These are phyloP conservation scores for Laguncularia racemosa DNA, from an alignment of 345 rosid species.

Conservation along the genomic window DNA sequence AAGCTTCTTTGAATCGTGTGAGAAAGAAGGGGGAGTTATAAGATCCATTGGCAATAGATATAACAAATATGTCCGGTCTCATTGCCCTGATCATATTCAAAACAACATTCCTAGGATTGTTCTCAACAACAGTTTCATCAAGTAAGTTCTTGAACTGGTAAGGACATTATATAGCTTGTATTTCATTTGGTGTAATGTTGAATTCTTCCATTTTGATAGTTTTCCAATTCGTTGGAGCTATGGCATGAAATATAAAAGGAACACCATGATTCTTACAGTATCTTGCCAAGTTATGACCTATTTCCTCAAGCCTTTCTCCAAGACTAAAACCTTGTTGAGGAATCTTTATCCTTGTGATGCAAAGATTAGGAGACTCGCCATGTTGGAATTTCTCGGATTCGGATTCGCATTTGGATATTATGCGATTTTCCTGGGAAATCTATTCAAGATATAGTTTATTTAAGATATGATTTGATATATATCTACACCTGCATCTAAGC, in stretches of 20 bases:
- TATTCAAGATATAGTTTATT: no score
- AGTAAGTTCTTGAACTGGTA: constrained; percentile 27
- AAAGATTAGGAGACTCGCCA: constrained; percentile 44
- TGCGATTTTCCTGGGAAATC: no score
- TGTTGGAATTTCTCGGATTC: no score
- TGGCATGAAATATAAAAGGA: constrained; percentile 38
- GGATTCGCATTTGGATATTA: no score
- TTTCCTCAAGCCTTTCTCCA: constrained; percentile 27
- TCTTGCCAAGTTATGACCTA: constrained; percentile 35
- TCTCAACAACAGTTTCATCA: constrained; percentile 32
- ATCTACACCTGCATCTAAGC: no score
- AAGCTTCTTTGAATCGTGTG: constrained; percentile 35
- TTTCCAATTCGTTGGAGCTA: constrained; percentile 36
- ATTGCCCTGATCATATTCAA: constrained; percentile 25
- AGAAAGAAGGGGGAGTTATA: constrained; percentile 42
- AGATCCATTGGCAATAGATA: constrained; percentile 22
- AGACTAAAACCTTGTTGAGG: constrained; percentile 40
- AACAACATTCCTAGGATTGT: constrained; percentile 31
- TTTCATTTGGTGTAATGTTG: constrained; percentile 24
- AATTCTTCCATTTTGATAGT: constrained; percentile 27
- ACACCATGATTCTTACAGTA: constrained; percentile 35
- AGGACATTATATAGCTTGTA: constrained; percentile 32
- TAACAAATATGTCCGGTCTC: constrained; percentile 32
- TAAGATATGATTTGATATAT: no score
- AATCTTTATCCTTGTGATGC: constrained; percentile 44